phyloP scores from a whole-genome alignment of 306 rosid genomes.

The Styphnolobium japonicum region DNA sequence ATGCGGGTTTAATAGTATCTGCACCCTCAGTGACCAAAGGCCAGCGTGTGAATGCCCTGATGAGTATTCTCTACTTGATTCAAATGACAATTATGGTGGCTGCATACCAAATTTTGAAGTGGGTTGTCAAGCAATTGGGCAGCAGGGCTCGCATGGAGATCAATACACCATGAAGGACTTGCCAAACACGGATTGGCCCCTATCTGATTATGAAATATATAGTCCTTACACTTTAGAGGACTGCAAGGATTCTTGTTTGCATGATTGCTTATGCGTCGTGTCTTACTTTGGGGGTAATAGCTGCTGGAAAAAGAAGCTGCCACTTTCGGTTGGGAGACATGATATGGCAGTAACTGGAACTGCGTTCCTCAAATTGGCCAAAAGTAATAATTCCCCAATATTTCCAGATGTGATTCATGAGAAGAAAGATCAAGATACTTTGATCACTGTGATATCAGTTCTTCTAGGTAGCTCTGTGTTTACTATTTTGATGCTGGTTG shows the following conservation, averaged over 20 bases:
- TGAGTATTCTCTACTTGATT: not conserved
- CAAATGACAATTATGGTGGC: not conserved
- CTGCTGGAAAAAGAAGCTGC: conserved; percentile 22
- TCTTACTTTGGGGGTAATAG: not conserved
- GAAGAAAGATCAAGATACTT: not conserved
- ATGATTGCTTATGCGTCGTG: not conserved
- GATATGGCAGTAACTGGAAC: not conserved
- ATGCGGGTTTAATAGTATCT: conserved; percentile 40
- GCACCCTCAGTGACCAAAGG: not conserved
- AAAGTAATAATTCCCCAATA: not conserved
- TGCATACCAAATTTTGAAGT: not conserved
- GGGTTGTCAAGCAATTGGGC: not conserved
- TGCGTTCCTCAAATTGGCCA: conserved; percentile 21
- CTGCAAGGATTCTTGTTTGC: not conserved
- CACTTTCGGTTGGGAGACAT: conserved; percentile 12
- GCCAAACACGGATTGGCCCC: not conserved
- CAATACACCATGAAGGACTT: not conserved
- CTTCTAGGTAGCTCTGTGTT: conserved; percentile 28
- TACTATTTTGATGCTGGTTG: too few species aligned
- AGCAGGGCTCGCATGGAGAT: not conserved
- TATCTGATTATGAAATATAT: not conserved
- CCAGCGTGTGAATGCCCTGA: not conserved
- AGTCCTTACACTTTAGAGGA: not conserved
- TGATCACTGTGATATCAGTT: not conserved
- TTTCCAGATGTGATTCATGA: too few species aligned